Percentiles rank a stretch among this genome's conserved stretches.
phyloP scores from a whole-genome alignment of 1,284 basidiomycete species.

The Fomitopsis pinicola region DNA sequence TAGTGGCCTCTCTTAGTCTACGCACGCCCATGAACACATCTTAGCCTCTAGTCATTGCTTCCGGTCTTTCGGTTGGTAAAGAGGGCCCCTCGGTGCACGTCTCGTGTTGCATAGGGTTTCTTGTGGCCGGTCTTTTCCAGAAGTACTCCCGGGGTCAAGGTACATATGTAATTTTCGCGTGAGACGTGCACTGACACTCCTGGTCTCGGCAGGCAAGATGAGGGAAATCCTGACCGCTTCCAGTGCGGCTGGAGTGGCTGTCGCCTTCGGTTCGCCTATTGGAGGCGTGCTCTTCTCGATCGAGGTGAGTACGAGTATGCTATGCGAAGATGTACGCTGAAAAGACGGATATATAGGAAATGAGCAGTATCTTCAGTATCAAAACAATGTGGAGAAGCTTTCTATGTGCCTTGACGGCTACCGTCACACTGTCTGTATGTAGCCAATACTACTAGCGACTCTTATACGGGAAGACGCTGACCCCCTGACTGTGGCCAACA shows the following conservation, averaged over 20 bases:
- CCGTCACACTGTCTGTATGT: conserved; percentile 91
- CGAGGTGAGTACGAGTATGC: conserved; percentile 42
- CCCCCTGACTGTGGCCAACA: conserved; percentile 3
- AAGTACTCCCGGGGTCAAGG: conserved; percentile 87
- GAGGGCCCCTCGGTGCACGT: conserved; percentile 99
- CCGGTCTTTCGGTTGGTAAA: conserved; percentile 95
- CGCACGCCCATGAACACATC: not conserved
- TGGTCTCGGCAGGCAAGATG: conserved; percentile 77
- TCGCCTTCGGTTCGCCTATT: conserved; percentile 97
- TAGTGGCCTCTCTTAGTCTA: conserved; percentile 7
- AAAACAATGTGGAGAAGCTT: conserved; percentile 99
- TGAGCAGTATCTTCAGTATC: conserved; percentile 96
- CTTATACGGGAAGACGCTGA: not conserved
- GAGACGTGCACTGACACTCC: not conserved
- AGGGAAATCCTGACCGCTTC: conserved; percentile 93
- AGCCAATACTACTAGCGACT: not conserved
- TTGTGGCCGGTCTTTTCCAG: conserved; percentile 81
- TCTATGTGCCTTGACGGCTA: conserved; percentile 95
- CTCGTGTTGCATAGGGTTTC: conserved; percentile 89
- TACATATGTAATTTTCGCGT: conserved; percentile 23
- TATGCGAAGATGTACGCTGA: not conserved
- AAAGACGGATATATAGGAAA: conserved; percentile 61
- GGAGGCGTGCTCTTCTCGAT: conserved; percentile 95
- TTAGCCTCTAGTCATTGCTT: conserved; percentile 95
- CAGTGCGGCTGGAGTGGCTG: conserved; percentile 86